These are phyloP conservation scores for Cucurbita pepo DNA, from an alignment of 306 rosid species.

Conservation along the genomic window DNA sequence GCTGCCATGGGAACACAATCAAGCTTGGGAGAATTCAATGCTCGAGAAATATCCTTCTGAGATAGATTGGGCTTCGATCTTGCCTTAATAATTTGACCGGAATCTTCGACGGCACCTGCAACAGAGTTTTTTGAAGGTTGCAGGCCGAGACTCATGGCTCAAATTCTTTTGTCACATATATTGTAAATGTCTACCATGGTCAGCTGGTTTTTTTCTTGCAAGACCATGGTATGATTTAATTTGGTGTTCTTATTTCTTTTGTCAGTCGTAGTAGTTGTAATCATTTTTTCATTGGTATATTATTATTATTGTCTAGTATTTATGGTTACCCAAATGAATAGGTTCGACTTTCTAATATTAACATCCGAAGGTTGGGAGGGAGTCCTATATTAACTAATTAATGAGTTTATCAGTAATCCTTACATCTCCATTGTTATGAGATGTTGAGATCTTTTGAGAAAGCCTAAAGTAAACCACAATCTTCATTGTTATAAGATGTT, in stretches of 20 bases:
- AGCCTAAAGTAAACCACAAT: no score
- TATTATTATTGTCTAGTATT: background rate
- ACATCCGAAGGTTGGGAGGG: background rate
- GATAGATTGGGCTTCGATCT: constrained; percentile 85
- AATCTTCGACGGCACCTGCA: constrained; percentile 32
- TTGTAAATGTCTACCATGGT: constrained; percentile 34
- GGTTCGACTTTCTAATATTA: background rate
- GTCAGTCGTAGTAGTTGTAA: background rate
- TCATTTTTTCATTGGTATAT: background rate
- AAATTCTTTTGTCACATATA: constrained; percentile 11
- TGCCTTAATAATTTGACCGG: constrained; percentile 1
- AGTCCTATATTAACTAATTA: no score
- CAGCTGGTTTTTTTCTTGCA: constrained; percentile 64
- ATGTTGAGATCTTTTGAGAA: no score
- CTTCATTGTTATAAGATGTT: no score
- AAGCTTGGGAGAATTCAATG: constrained; percentile 27
- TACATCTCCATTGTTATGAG: no score
- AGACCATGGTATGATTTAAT: constrained; percentile 18
- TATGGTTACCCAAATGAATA: background rate
- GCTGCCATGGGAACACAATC: constrained; percentile 49
- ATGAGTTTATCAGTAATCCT: no score
- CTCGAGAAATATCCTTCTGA: constrained; percentile 72
- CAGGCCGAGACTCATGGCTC: constrained; percentile 17
- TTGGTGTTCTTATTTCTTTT: background rate
- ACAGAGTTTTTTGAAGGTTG: constrained; percentile 56